Base-by-base conservation (phyloP, 2,329 filamentous ascomycete genomes). In the Alternaria metachromatica region DNA sequence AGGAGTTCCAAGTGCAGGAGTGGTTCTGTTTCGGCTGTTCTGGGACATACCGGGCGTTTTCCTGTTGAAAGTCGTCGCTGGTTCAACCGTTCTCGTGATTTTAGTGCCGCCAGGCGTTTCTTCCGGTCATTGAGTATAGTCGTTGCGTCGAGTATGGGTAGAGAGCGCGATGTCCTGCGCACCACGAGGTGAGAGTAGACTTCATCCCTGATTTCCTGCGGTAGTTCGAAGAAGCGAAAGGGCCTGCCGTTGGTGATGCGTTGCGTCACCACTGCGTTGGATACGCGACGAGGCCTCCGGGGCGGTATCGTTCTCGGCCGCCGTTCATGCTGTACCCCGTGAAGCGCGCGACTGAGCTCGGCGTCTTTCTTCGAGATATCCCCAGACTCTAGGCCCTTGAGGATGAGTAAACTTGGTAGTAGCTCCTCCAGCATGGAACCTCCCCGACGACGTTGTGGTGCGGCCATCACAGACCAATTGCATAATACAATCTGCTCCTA, bases 181-280 rank as follows among this genome's bases (percentile, higher is more conserved):
- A 74, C 67, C 3, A 76, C 73, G 2, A 77, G 65, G 48, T 73
- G 71, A 1, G 72, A 71, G 60, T 76, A 74, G 23, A 77, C 66
- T 45, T 76, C 70, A 59, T 76, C 73, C 12, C 75, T 64, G 12
- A 77, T 58, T 54, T 77, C 74, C 59, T 70, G 65, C 18, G 74
- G 75, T 9, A 76, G 60, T 26, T 70, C 57, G 41, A 73, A 71
- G 48, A 77, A 75, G 37, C 67, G 72, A 48, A 77, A 77, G 13
- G 74, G 70, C 46, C 60, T 58, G 37, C 49, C 51, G 56, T 55
- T 49, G 26, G 55, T 43, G 11, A 23, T 55, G 12, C 51, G 53
- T 56, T 55, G 56, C 9, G 33, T 28, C 53, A 54, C 49, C 8
- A 37, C 51, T 12, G 46, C 37, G 23, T 30, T 62, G 30, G 25